Evolutionary conservation across 2,329 filamentous ascomycete genomes (phyloP), one percentile per base, ranked within the genome.

Genomic region (Scedosporium dehoogii): DNA sequence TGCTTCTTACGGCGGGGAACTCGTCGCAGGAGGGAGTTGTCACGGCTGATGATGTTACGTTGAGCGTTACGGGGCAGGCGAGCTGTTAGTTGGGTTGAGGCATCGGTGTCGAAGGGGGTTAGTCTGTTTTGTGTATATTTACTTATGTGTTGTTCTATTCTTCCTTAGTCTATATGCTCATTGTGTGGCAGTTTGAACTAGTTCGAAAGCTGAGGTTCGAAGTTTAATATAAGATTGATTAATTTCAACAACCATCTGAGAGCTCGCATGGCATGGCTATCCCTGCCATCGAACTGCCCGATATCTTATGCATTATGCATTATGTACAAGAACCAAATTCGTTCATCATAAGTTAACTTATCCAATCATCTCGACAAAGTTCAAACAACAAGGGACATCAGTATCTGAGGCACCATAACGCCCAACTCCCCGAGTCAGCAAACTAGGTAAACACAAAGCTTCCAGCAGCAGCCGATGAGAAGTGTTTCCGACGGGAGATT

Each of bases 31-130:
- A 62, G 60, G 60, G 60, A 4, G 25, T 33, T 16, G 23, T 62
- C 16, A 46, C 38, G 6, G 21, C 51, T 16, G 60, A 62, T 58
- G 60, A 62, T 62, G 23, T 62, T 21, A 58, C 38, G 21, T 53
- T 62, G 41, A 42, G 51, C 14, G 42, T 62, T 18, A 56, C 38
- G 0, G 38, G 60, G 1, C 38, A 44, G 51, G 18, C 53, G 21
- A 23, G 29, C n/a, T 62, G 60, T 41, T 62, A 58, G 53, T 29
- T 38, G 33, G 33, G 33, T 12, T 14, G 33, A 38, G 33, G 33
- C 9, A 38, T 38, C n/a, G 33, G 10, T 38, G 10, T 4, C 9
- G 9, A 38, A 38, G 33, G 33, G 33, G 33, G 33, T 6, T 38
- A 38, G 33, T 6, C 9, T 3, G 10, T 12, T 38, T 12, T 38